Evolutionary conservation across 768 basidiomycete species (phyloP), one percentile per base, ranked within the genome.

Genomic region (Amanita jacksonii): DNA sequence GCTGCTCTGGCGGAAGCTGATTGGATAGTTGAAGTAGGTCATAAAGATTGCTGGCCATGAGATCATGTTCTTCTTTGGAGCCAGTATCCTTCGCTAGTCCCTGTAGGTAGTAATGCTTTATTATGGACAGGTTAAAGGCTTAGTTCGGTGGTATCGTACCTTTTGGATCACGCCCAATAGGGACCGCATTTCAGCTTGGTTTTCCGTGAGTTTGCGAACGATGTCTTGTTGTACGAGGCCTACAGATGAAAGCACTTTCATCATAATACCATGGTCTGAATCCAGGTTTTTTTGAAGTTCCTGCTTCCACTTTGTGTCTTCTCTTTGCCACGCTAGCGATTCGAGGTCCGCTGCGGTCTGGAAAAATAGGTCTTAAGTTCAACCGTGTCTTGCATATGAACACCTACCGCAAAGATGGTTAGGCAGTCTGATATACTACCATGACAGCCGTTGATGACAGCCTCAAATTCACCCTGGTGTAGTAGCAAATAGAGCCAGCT

Each of bases 141-240:
- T n/a, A n/a, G n/a, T n/a, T n/a, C n/a, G n/a, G n/a, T n/a, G n/a
- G n/a, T n/a, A n/a, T n/a, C 54, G 31, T 24, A 73, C 76, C 48
- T 64, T 61, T 53, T 78, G 75, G 66, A 77, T 68, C 50, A 76
- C 50, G 8, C 43, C 39, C 74, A 77, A 76, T 38, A 77, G 59
- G 24, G 59, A 48, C 28, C 54, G 57, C 48, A 67, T 61, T 15
- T 57, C 57, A n/a, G 54, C 46, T 35, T 62, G 59, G 28, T 63
- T 63, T 39, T 55, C 47, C 24, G 67, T 51, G 24, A 59, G 54
- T 30, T 58, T 59, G 8, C 57, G 56, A 5, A 63, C 57, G 36
- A 72, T 56, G 0, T 53, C 56, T 46, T 70, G 66, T 20, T 57
- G 55, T 46, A 71, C 66, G 45, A 62, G 54, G 38, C 76, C 66